Conservation (phyloP, 140 eudicot genomes). For the Bidens hawaiensis region DNA sequence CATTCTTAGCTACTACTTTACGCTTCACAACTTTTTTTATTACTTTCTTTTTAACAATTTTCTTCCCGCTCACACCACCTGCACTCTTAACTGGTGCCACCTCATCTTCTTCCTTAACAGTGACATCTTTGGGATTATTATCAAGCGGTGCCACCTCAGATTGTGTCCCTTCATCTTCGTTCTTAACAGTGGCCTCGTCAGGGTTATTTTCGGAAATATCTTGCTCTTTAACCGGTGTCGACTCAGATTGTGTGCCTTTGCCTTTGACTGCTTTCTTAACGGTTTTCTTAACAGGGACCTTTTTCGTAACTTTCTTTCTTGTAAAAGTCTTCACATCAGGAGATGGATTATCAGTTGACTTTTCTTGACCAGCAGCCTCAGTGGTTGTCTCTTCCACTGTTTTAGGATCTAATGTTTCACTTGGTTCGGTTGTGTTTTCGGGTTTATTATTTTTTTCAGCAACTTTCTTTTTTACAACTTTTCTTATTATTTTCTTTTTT, state of each 20-base stretch:
- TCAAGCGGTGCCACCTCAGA: slow-evolving; percentile 11
- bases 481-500: slow-evolving; percentile 69
- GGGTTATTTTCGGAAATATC: slow-evolving; percentile 44
- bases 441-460: slow-evolving; percentile 32
- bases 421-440: slow-evolving; percentile 32
- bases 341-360: slow-evolving; percentile 30
- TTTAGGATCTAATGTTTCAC: slow-evolving; percentile 35
- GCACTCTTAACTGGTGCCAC: slow-evolving; percentile 26
- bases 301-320: slow-evolving; percentile 55
- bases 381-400: slow-evolving; percentile 26
- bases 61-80: slow-evolving; percentile 37
- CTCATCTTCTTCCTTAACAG: no score
- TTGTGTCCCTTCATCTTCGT: neutral
- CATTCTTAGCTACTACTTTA: slow-evolving; percentile 41
- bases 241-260: slow-evolving; percentile 29
- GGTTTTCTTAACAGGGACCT: slow-evolving; percentile 33
- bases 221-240: slow-evolving; percentile 35
- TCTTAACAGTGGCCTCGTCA: slow-evolving; percentile 3
- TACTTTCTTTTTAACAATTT: slow-evolving; percentile 58
- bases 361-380: slow-evolving; percentile 39
- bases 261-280: slow-evolving; percentile 38
- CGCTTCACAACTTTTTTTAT: slow-evolving; percentile 60
- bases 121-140: no score
- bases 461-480: slow-evolving; percentile 68
- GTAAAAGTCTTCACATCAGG: slow-evolving; percentile 40